Evolutionary conservation across 2,329 filamentous ascomycete genomes (phyloP).

Genomic region (Neobulgaria alba): DNA sequence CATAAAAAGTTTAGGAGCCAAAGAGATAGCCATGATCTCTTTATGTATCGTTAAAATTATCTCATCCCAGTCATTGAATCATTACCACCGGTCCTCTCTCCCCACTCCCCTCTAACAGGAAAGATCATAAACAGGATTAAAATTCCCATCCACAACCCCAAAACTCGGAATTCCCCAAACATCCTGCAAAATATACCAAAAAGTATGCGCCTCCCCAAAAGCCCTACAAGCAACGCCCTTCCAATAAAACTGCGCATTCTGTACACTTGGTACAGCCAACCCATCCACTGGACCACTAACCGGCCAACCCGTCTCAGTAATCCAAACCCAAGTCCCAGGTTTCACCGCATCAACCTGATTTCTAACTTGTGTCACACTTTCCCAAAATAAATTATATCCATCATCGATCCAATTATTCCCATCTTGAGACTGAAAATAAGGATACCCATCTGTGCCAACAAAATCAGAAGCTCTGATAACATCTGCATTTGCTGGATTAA

Average conservation of each 20-base stretch:
- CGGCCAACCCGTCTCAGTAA: conserved; percentile 61
- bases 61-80: no score
- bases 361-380: conserved; percentile 26
- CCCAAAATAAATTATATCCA: conserved; percentile 44
- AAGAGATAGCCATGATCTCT: no score
- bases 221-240: conserved; percentile 49
- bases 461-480: conserved; percentile 57
- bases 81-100: no score
- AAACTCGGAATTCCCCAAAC: conserved; percentile 34
- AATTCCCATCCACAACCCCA: conserved; percentile 30
- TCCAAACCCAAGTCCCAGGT: conserved; percentile 47
- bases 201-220: conserved; percentile 46
- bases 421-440: conserved; percentile 53
- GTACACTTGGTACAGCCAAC: conserved; percentile 43
- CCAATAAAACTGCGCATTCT: conserved; percentile 59
- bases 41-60: no score
- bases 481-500: conserved; percentile 47
- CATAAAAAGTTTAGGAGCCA: no score
- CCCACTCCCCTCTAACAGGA: conserved; percentile 14
- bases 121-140: conserved; percentile 20
- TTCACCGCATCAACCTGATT: conserved; percentile 34
- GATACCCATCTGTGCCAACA: conserved; percentile 57
- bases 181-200: conserved; percentile 55
- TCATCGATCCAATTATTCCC: conserved; percentile 48
- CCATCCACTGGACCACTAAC: conserved; percentile 44